phyloP scores from a whole-genome alignment of 768 basidiomycete genomes.

The Lactifluus echinatus region DNA sequence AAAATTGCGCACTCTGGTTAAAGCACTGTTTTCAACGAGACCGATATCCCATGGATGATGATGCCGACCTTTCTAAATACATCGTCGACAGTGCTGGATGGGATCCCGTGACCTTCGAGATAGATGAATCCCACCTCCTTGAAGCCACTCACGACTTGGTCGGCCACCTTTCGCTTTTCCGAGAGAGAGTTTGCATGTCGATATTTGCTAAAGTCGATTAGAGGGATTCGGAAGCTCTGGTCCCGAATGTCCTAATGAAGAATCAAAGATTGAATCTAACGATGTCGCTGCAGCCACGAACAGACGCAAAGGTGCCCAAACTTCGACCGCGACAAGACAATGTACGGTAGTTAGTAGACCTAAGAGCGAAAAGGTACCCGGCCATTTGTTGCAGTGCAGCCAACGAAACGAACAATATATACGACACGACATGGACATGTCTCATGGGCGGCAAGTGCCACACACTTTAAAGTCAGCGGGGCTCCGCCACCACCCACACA shows the following conservation, averaged over 20 bases:
- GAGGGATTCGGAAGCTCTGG: slow-evolving; percentile 43
- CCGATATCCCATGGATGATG: neutral
- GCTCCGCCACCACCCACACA: neutral
- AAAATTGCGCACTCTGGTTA: slow-evolving; percentile 67
- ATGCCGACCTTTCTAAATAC: slow-evolving; percentile 55
- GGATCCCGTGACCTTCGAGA: slow-evolving; percentile 64
- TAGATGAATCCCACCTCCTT: slow-evolving; percentile 79
- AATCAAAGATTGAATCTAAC: neutral
- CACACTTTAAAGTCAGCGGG: neutral
- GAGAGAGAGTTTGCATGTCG: slow-evolving; percentile 37
- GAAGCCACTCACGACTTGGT: slow-evolving; percentile 66
- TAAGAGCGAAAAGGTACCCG: neutral
- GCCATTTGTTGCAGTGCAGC: neutral
- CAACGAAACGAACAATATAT: no score
- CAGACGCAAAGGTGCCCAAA: neutral
- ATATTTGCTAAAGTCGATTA: slow-evolving; percentile 72
- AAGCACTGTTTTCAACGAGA: neutral
- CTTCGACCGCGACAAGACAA: neutral
- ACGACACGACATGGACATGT: no score
- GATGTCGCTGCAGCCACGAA: neutral
- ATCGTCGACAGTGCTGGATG: slow-evolving; percentile 42
- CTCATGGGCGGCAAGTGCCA: neutral
- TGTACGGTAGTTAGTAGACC: neutral
- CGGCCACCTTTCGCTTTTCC: slow-evolving; percentile 56
- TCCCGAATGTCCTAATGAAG: slow-evolving; percentile 29